These are phyloP conservation scores for Triticum dicoccoides DNA, from an alignment of 176 grass and related monocot species.

Conservation along the genomic window DNA sequence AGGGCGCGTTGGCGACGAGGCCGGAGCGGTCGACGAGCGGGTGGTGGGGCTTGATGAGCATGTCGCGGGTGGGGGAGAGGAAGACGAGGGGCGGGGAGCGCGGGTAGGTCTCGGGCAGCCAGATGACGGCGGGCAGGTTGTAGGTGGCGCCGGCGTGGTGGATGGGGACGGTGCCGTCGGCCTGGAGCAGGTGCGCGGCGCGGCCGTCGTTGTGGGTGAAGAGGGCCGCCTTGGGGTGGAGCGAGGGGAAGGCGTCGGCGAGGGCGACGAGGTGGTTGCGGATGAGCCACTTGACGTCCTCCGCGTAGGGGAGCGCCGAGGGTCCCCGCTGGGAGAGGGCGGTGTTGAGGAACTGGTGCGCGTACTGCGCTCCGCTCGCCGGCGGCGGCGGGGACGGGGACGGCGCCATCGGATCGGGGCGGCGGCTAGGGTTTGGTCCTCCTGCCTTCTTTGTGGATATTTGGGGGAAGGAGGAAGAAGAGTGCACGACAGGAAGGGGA, in stretches of 20 bases:
- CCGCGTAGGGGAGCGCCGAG: slow-evolving; percentile 62
- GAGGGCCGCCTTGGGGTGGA: slow-evolving; percentile 71
- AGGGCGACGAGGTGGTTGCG: slow-evolving; percentile 87
- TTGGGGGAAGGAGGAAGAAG: too few relatives aligned
- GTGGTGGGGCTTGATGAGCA: slow-evolving; percentile 91
- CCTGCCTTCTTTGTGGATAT: not conserved
- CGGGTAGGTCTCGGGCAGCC: slow-evolving; percentile 90
- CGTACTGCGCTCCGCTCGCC: slow-evolving; percentile 55
- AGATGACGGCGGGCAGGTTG: slow-evolving; percentile 78
- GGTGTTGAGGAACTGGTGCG: slow-evolving; percentile 83
- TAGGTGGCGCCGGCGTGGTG: slow-evolving; percentile 69
- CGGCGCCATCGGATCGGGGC: slow-evolving; percentile 14
- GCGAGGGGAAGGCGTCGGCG: slow-evolving; percentile 67
- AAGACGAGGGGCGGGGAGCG: slow-evolving; percentile 72
- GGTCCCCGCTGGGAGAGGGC: slow-evolving; percentile 78
- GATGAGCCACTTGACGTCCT: slow-evolving; percentile 95
- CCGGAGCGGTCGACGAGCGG: slow-evolving; percentile 71
- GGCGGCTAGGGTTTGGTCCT: not conserved
- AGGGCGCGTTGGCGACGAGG: slow-evolving; percentile 61
- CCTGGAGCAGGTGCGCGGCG: slow-evolving; percentile 74
- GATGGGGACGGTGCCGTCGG: slow-evolving; percentile 78
- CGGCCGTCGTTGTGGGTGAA: slow-evolving; percentile 94
- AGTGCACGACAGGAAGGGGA: too few relatives aligned
- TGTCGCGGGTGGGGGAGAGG: slow-evolving; percentile 79
- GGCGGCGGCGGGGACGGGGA: not conserved